These are phyloP conservation scores for Leccinum barrowsii DNA, from an alignment of 768 basidiomycete genomes.

Conservation along the genomic window DNA sequence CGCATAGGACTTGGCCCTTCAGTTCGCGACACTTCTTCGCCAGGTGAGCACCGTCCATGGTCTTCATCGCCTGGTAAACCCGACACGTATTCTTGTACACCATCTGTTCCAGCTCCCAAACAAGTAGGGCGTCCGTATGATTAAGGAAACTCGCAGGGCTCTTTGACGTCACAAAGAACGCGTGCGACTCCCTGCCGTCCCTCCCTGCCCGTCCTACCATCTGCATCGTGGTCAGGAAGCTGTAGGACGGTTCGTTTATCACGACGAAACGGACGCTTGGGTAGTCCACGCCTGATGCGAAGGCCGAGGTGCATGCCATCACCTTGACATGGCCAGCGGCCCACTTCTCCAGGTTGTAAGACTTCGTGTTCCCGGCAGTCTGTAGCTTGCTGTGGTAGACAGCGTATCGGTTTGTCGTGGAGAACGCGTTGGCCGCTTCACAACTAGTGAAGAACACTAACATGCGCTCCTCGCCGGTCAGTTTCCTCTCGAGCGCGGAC, in stretches of 20 bases:
- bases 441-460: background rate
- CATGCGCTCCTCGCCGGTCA: background rate
- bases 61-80: background rate
- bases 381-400: background rate
- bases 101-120: background rate
- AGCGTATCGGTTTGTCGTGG: background rate
- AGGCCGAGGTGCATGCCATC: slow-evolving; percentile 8
- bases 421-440: background rate
- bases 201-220: slow-evolving; percentile 9
- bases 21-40: background rate
- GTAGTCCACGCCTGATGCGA: slow-evolving; percentile 6
- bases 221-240: background rate
- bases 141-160: background rate
- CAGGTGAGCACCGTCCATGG: background rate
- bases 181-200: slow-evolving; percentile 4
- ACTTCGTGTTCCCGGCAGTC: background rate
- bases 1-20: background rate
- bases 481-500: background rate
- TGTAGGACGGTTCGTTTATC: background rate
- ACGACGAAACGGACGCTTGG: slow-evolving; percentile 1
- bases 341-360: slow-evolving; percentile 3
- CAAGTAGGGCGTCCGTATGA: no score
- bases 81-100: background rate
- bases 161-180: background rate
- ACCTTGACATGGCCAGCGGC: background rate